Base-by-base conservation (phyloP, 1,139 yeast genomes). In the Kazachstania sp. region DNA sequence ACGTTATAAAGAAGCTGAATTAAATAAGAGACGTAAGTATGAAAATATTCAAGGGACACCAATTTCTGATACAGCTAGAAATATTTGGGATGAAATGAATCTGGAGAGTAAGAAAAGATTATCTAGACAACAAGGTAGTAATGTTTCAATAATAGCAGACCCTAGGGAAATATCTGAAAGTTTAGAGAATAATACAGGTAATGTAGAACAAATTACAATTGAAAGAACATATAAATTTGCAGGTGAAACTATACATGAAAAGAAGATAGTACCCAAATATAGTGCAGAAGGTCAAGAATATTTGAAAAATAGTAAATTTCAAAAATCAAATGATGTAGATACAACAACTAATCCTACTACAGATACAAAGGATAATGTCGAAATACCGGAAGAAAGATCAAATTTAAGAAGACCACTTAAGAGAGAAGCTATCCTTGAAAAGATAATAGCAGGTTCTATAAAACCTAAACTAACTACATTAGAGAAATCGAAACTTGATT, bases 231-330 rank as follows among this genome's bases (percentile, higher is more conserved):
- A 86, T 63, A 83, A 86, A 46, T 92, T 88, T 72, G 98, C 98
- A 0, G 97, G 97, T 2, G 84, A 84, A 56, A 72, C 79, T 5
- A 74, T 85, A 4, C 78, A 83, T 0, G 95, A 88, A 59, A 81
- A 83, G 49, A 86, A 85, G 63, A 71, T 75, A 61, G 97, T 92
- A 1, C 83, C 79, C 45, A 76, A 75, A 9, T 73, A 79, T 46
- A 84, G 95, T 3, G 95, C 92, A 7, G 96, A 86, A 63, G 97
- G 95, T 1, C 79, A 78, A 51, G 96, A 92, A 15, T 88, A 82
- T 59, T 65, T 84, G 46, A 79, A 78, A 54, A 79, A 83, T 2
- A 68, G 77, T 1, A 73, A 71, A 36, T 54, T 67, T 52, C 50
- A 37, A 35, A 48, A 11, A n/a, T 43, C 15, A 52, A 63, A 69